Conservation (phyloP, 768 basidiomycete species). For the Naematelia encephala region DNA sequence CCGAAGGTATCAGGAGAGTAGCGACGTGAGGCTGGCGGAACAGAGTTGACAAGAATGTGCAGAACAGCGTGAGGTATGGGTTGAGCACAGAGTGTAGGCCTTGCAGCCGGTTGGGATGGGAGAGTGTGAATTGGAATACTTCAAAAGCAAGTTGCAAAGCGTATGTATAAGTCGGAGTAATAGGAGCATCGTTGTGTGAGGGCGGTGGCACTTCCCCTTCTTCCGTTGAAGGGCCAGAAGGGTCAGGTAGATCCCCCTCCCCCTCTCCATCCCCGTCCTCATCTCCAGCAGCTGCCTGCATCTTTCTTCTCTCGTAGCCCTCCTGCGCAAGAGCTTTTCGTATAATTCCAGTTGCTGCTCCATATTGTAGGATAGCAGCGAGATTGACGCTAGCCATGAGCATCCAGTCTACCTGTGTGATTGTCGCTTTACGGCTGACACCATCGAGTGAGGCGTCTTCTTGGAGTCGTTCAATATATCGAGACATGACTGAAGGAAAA, state of each 20-base stretch:
- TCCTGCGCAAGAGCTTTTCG: constrained; percentile 60
- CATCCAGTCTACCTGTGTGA: constrained; percentile 72
- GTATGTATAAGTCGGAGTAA: constrained; percentile 65
- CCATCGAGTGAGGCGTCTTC: constrained; percentile 61
- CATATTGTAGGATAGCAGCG: constrained; percentile 79
- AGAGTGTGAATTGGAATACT: constrained; percentile 70
- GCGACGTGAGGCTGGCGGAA: constrained; percentile 64
- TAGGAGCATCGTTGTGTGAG: constrained; percentile 23
- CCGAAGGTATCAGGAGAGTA: constrained; percentile 64
- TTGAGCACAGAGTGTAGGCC: constrained; percentile 60
- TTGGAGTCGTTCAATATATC: constrained; percentile 79
- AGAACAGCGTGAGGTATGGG: constrained; percentile 77
- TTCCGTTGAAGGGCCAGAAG: constrained; percentile 5
- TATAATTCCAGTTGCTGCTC: constrained; percentile 67
- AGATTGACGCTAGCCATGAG: constrained; percentile 92
- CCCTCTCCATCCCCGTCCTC: constrained; percentile 29
- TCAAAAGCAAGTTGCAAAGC: constrained; percentile 75
- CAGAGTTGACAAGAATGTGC: constrained; percentile 83
- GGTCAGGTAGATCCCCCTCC: not conserved
- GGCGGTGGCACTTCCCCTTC: not conserved
- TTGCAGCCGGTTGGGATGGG: constrained; percentile 55
- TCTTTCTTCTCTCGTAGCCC: constrained; percentile 46
- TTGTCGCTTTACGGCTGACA: constrained; percentile 10
- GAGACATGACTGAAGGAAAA: constrained; percentile 73
- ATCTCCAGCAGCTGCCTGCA: constrained; percentile 24